phyloP scores from a whole-genome alignment of 352 stramenopile genomes.

The Phytophthora brassicae region DNA sequence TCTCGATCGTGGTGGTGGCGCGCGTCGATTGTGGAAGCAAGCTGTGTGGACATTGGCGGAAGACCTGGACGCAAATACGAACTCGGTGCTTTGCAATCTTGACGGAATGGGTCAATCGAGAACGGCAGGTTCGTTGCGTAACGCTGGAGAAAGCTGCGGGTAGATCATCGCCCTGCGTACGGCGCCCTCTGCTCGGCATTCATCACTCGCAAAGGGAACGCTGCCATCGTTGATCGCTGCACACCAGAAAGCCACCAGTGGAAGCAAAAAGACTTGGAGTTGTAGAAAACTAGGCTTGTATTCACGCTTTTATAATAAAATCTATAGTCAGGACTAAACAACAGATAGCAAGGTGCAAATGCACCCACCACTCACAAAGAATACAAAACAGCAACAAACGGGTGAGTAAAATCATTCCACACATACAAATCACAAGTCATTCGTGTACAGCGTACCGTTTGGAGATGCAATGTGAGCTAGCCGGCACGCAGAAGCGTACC shows the following conservation, averaged over 20 bases:
- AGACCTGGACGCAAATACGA: conserved; percentile 10
- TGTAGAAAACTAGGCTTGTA: background rate
- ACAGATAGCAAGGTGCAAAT: too few relatives aligned
- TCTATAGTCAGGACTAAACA: too few relatives aligned
- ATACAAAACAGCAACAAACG: too few relatives aligned
- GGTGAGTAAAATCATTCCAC: too few relatives aligned
- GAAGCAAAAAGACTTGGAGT: background rate
- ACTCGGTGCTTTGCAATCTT: background rate
- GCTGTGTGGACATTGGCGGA: conserved; percentile 10
- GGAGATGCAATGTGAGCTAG: too few relatives aligned
- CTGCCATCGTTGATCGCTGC: background rate
- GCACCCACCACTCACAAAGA: too few relatives aligned
- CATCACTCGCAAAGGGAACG: conserved; percentile 11
- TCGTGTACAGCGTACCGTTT: too few relatives aligned
- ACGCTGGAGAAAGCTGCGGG: conserved; percentile 9
- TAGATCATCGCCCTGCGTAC: background rate
- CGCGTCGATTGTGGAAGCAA: conserved; percentile 17
- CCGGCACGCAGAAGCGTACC: too few relatives aligned
- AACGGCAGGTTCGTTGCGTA: conserved; percentile 6
- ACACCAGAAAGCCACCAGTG: background rate
- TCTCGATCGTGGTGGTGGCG: background rate
- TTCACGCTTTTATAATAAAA: too few relatives aligned
- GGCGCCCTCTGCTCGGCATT: conserved; percentile 11
- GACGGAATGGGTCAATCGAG: conserved; percentile 5
- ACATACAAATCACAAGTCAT: too few relatives aligned